A percentile compares a stretch with the other conserved stretches of the same genome.
These are phyloP conservation scores for Periconia digitata DNA, from an alignment of 2,329 filamentous ascomycete species.

Conservation along the genomic window DNA sequence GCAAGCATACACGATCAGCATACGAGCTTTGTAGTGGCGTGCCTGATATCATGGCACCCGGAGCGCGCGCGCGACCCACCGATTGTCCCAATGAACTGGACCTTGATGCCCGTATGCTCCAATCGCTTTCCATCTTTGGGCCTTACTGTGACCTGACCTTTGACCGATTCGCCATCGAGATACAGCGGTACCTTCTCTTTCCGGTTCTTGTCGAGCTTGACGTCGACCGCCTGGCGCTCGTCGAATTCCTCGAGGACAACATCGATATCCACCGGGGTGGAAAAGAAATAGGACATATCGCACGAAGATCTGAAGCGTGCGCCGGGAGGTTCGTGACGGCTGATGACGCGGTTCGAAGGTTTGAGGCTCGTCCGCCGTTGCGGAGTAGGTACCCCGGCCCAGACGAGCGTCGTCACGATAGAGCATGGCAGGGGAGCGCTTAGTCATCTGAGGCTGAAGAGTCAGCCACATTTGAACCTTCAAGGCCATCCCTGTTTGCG, in stretches of 20 bases:
- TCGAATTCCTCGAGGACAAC: slow-evolving; percentile 95
- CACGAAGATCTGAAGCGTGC: slow-evolving; percentile 2
- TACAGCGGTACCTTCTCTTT: slow-evolving; percentile 96
- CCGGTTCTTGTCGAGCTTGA: slow-evolving; percentile 97
- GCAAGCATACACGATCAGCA: slow-evolving; percentile 16
- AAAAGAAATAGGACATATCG: slow-evolving; percentile 88
- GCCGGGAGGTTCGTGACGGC: slow-evolving; percentile 14
- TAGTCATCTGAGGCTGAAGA: slow-evolving; percentile 7
- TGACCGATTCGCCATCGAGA: slow-evolving; percentile 97
- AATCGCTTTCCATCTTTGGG: slow-evolving; percentile 98
- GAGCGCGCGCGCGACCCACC: slow-evolving; percentile 55
- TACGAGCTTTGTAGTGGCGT: slow-evolving; percentile 1
- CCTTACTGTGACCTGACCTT: slow-evolving; percentile 89
- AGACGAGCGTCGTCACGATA: neutral
- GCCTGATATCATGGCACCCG: neutral
- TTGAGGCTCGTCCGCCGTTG: slow-evolving; percentile 15
- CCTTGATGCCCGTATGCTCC: slow-evolving; percentile 98
- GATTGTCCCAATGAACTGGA: slow-evolving; percentile 99
- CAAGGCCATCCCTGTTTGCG: too few relatives aligned
- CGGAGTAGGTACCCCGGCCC: slow-evolving; percentile 8
- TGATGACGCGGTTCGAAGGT: slow-evolving; percentile 13
- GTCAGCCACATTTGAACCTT: neutral
- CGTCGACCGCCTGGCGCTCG: slow-evolving; percentile 91
- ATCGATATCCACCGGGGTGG: slow-evolving; percentile 97
- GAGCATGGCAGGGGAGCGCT: slow-evolving; percentile 1